phyloP scores from a whole-genome alignment of 257 asterid genomes.

The Penstemon newberryi region DNA sequence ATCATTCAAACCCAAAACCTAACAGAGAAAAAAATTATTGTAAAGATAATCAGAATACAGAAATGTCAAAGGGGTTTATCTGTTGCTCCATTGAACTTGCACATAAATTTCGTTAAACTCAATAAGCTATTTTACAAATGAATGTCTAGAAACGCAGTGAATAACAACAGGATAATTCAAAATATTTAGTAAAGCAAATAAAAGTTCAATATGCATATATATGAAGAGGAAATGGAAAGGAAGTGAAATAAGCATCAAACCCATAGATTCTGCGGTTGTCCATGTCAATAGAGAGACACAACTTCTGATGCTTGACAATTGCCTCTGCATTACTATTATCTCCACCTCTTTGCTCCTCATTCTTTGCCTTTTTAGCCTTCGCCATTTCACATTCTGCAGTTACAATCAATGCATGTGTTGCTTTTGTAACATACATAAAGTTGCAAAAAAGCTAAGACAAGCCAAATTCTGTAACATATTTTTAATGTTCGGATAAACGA shows the following conservation, averaged over 20 bases:
- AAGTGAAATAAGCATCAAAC: conserved; percentile 33
- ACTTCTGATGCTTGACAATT: conserved; percentile 93
- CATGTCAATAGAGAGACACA: conserved; percentile 87
- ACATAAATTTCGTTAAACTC: background rate
- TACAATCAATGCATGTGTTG: conserved; percentile 12
- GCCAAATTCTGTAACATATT: background rate
- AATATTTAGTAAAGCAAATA: conserved; percentile 7
- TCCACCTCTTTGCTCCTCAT: conserved; percentile 82
- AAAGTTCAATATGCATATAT: background rate
- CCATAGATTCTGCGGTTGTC: conserved; percentile 84
- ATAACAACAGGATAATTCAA: background rate
- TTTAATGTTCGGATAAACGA: too few species aligned
- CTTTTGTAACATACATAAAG: conserved; percentile 3
- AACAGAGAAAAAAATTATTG: background rate
- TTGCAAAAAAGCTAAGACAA: conserved; percentile 5
- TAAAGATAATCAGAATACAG: too few species aligned
- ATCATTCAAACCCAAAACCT: conserved; percentile 14
- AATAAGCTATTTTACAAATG: conserved; percentile 1
- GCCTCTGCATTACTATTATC: conserved; percentile 71
- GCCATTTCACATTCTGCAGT: conserved; percentile 64
- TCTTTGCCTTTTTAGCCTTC: conserved; percentile 78
- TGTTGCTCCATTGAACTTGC: background rate
- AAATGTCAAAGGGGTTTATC: too few species aligned
- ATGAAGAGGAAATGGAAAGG: background rate
- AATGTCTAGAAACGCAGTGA: background rate